Evolutionary conservation across 1,139 yeast species (phyloP).

Genomic region (Yamadazyma friedrichii): DNA sequence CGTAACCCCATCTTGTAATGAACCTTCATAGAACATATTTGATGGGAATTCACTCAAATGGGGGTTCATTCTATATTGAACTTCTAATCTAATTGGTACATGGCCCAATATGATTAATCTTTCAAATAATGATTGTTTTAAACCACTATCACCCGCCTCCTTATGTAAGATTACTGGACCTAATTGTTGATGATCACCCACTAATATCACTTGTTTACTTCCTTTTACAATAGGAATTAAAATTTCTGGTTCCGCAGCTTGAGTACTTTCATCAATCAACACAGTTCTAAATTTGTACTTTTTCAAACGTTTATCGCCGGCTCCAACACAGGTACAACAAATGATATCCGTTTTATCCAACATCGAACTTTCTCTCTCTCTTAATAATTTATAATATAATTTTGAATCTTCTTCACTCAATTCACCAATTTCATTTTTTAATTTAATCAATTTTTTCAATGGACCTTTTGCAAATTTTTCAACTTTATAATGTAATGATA

Average conservation of each 20-base stretch:
- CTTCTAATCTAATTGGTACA: conserved; percentile 81
- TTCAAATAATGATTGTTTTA: conserved; percentile 82
- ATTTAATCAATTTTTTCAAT: conserved; percentile 55
- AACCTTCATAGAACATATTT: conserved; percentile 91
- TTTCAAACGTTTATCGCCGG: conserved; percentile 69
- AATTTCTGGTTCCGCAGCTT: conserved; percentile 90
- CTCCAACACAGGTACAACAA: conserved; percentile 91
- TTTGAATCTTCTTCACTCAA: conserved; percentile 55
- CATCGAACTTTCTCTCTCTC: conserved; percentile 44
- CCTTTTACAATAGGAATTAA: conserved; percentile 87
- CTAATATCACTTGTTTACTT: conserved; percentile 82
- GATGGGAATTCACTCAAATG: conserved; percentile 82
- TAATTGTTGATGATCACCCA: conserved; percentile 94
- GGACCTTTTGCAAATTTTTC: conserved; percentile 49
- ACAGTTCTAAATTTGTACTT: conserved; percentile 67
- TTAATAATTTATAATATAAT: conserved; percentile 21
- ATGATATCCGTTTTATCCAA: conserved; percentile 72
- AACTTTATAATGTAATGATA: conserved; percentile 54
- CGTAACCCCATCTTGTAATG: conserved; percentile 88
- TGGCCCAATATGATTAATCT: conserved; percentile 83
- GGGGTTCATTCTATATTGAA: conserved; percentile 96
- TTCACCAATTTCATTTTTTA: conserved; percentile 71
- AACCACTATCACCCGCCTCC: conserved; percentile 82
- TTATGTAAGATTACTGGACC: conserved; percentile 87
- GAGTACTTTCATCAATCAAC: conserved; percentile 89